These are phyloP conservation scores for Biancaea sappan DNA, from an alignment of 306 rosid genomes.

Conservation along the genomic window DNA sequence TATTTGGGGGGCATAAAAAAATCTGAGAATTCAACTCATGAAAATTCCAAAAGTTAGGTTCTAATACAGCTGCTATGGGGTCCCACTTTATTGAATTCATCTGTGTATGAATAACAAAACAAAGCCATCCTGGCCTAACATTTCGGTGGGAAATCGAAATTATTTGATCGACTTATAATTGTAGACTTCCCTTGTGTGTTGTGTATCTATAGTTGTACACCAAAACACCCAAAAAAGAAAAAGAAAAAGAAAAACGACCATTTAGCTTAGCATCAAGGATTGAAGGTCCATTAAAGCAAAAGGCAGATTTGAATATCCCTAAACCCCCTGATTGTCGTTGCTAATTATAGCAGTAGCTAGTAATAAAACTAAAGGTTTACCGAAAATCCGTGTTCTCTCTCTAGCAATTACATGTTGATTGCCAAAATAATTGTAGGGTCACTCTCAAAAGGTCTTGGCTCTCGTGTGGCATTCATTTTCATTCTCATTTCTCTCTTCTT, in stretches of 20 bases:
- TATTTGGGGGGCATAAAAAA: neutral
- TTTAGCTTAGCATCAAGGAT: neutral
- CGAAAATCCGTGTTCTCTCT: conserved; percentile 24
- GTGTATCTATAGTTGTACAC: neutral
- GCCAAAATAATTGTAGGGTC: conserved; percentile 59
- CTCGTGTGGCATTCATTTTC: conserved; percentile 75
- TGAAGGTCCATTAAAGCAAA: conserved; percentile 10
- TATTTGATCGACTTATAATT: conserved; percentile 9
- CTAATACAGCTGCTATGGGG: conserved; percentile 56
- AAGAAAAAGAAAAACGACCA: no score
- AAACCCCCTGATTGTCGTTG: neutral
- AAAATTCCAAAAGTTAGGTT: conserved; percentile 54
- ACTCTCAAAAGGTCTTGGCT: conserved; percentile 37
- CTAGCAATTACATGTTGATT: conserved; percentile 35
- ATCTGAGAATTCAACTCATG: conserved; percentile 24
- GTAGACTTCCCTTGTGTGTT: conserved; percentile 12
- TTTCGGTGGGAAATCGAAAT: conserved; percentile 43
- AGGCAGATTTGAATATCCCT: neutral
- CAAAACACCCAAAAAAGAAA: no score
- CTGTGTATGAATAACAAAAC: conserved; percentile 32
- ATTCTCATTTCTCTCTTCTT: conserved; percentile 57
- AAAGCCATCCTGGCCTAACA: conserved; percentile 52
- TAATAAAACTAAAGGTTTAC: conserved; percentile 27
- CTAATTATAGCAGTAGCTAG: conserved; percentile 28
- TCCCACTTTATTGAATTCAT: conserved; percentile 52